Evolutionary conservation across 257 asterid species (phyloP), one percentile per base, ranked within the genome.

Genomic region (Buddleja alternifolia): DNA sequence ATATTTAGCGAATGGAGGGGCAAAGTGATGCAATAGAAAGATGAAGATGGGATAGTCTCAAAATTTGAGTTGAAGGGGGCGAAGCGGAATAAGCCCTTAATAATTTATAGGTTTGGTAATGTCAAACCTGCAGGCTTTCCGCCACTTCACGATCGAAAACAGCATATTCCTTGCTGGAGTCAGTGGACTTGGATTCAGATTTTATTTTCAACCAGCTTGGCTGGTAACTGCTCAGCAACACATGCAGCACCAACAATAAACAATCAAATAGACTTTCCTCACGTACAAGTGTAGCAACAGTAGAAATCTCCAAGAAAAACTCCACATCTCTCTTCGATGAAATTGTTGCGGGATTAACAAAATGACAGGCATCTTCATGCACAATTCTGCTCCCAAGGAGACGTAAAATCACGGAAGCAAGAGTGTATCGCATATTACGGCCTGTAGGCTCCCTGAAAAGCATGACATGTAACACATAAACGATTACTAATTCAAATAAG

Each of bases 331-430:
- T 84, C 77, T 81, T 90, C 3, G 76, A 76, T 16, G 86, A 76
- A 76, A 57, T 66, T 55, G 62, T 62, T 58, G 83, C 67, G 16
- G 82, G 70, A 75, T 70, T 86, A 41, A 76, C 81, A 56, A 77
- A 73, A 63, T 80, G 85, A 66, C 86, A 76, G 39, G 90, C 83
- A 75, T 86, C 97, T 73, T 89, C 99, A 74, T 94, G 83, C 78
- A 90, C 96, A 64, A 89, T 84, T 75, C 97, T 81, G 82, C 96
- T 89, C 73, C 99, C 99, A 9, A 94, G 97, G 67, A 89, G 92
- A 44, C 97, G 96, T 41, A 91, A 70, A 77, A 86, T 75, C 67
- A 88, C 96, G 0, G 95, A 77, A 55, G 97, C 97, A 75, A 94
- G 96, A 36, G 73, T 45, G 40, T 81, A 83, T 75, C 97, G 87